Percentiles rank a stretch among this genome's conserved stretches.
These are phyloP conservation scores for Fusarium incarnatum DNA, from an alignment of 2,329 filamentous ascomycete species.

Conservation along the genomic window DNA sequence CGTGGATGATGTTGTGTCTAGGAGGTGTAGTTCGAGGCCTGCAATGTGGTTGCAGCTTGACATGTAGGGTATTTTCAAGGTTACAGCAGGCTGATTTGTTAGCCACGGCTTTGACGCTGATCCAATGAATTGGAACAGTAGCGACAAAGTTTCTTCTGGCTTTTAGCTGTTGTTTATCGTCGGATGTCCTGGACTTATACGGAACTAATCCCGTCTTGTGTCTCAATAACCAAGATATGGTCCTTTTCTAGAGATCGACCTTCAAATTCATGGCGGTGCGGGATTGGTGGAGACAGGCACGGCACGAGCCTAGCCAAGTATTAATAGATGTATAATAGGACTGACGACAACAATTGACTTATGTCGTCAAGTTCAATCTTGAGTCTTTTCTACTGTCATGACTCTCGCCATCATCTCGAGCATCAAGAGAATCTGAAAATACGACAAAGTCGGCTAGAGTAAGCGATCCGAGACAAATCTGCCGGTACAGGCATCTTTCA, in stretches of 20 bases:
- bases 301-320: slow-evolving; percentile 44
- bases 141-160: not conserved
- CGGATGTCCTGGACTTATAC: slow-evolving; percentile 15
- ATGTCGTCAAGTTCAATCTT: not conserved
- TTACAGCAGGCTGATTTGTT: slow-evolving; percentile 17
- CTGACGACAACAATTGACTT: not conserved
- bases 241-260: slow-evolving; percentile 32
- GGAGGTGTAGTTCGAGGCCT: slow-evolving; percentile 31
- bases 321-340: not conserved
- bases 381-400: not conserved
- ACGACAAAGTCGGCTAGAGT: not conserved
- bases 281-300: slow-evolving; percentile 43
- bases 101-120: slow-evolving; percentile 17
- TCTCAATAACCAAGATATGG: slow-evolving; percentile 20
- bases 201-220: slow-evolving; percentile 20
- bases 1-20: not conserved
- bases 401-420: not conserved
- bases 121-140: slow-evolving; percentile 25
- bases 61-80: slow-evolving; percentile 14
- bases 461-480: slow-evolving; percentile 24
- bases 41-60: slow-evolving; percentile 35
- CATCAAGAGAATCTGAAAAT: not conserved
- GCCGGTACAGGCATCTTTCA: slow-evolving; percentile 17
- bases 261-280: slow-evolving; percentile 30
- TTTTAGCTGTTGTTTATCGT: not conserved